These are phyloP conservation scores for Setaria italica DNA, from an alignment of 202 grass and related monocot species.

Conservation along the genomic window DNA sequence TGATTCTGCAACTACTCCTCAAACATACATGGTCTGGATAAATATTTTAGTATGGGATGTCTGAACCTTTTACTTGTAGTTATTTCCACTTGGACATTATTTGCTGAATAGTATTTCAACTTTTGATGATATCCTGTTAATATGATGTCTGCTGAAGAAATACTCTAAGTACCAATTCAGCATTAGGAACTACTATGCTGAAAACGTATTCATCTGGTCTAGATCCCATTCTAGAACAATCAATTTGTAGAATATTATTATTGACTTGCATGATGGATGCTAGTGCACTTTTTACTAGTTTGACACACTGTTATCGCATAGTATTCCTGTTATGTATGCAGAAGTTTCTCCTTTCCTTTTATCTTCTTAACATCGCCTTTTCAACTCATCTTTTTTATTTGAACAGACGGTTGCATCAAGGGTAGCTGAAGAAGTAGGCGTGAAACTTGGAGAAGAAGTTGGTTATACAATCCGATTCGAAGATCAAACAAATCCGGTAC, in stretches of 20 bases:
- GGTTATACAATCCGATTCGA: conserved; percentile 98
- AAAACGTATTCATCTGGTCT: not conserved
- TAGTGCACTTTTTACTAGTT: not conserved
- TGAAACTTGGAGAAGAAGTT: conserved; percentile 94
- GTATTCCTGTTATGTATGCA: conserved; percentile 25
- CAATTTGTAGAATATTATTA: conserved; percentile 1
- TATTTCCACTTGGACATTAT: not conserved
- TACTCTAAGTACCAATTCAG: not conserved
- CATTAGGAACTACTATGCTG: conserved; percentile 9
- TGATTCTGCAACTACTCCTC: not conserved
- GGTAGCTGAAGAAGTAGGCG: conserved; percentile 85
- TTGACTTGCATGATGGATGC: conserved; percentile 28
- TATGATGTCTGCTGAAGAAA: conserved; percentile 14
- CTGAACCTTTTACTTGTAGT: conserved; percentile 4
- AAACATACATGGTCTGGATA: not conserved
- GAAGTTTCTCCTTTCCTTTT: conserved; percentile 12
- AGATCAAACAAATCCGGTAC: conserved; percentile 95
- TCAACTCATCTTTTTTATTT: conserved; percentile 53
- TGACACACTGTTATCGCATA: conserved; percentile 12
- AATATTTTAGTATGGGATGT: conserved; percentile 3
- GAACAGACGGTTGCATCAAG: conserved; percentile 88
- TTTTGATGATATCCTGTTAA: not conserved
- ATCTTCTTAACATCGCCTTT: conserved; percentile 34
- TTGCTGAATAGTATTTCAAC: not conserved
- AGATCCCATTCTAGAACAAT: conserved; percentile 23